Conservation (phyloP, 2,329 filamentous ascomycete species). For the Exophiala spinifera region DNA sequence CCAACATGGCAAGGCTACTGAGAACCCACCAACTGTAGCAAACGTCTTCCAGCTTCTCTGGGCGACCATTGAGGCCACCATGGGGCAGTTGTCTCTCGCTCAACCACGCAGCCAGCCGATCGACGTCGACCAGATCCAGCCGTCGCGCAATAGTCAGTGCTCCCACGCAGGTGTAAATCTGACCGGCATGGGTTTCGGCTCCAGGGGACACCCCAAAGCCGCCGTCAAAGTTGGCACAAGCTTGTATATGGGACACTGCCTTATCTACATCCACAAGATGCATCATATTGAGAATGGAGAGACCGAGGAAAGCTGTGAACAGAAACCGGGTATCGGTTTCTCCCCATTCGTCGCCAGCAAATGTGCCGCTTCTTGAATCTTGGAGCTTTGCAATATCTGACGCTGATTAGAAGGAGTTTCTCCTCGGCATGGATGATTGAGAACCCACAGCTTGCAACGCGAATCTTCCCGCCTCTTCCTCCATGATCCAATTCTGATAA, state of each 20-base stretch:
- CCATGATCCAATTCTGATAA: slow-evolving; percentile 78
- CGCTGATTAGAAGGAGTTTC: background rate
- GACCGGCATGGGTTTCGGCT: slow-evolving; percentile 89
- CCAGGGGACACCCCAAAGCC: slow-evolving; percentile 87
- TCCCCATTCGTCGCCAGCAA: slow-evolving; percentile 93
- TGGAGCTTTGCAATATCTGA: slow-evolving; percentile 78
- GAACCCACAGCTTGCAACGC: slow-evolving; percentile 74
- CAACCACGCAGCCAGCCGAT: slow-evolving; percentile 83
- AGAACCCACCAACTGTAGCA: slow-evolving; percentile 99
- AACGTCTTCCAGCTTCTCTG: slow-evolving; percentile 93
- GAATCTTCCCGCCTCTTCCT: slow-evolving; percentile 66
- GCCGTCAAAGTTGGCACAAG: slow-evolving; percentile 90
- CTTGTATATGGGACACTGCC: slow-evolving; percentile 73
- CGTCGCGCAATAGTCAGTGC: slow-evolving; percentile 79
- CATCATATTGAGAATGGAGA: slow-evolving; percentile 76
- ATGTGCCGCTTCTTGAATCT: slow-evolving; percentile 76
- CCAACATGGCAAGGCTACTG: slow-evolving; percentile 86
- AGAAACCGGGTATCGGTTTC: slow-evolving; percentile 94
- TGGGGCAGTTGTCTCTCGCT: slow-evolving; percentile 86
- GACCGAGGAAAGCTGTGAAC: slow-evolving; percentile 82
- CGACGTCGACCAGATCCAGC: slow-evolving; percentile 76
- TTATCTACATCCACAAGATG: slow-evolving; percentile 73
- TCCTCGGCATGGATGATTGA: background rate
- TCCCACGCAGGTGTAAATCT: slow-evolving; percentile 91
- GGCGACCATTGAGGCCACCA: slow-evolving; percentile 88